Percentiles rank a stretch among this genome's conserved stretches.
Conservation (phyloP, 2,329 filamentous ascomycete genomes). For the Purpureocillium takamizusanense region DNA sequence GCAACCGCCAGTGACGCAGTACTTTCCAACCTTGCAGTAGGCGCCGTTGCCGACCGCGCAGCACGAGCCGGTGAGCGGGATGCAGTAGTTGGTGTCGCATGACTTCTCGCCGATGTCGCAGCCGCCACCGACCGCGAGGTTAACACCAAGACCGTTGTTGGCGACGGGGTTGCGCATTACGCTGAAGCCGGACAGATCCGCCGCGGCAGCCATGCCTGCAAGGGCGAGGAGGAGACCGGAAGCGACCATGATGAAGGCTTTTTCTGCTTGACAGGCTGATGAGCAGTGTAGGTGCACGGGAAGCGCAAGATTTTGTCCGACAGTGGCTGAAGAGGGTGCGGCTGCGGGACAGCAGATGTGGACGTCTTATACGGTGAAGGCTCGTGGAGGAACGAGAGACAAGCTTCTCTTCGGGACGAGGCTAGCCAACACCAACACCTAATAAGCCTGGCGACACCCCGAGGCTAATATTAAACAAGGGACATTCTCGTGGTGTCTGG, state of each 20-base stretch:
- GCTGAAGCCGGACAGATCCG: conserved; percentile 4
- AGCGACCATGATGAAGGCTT: conserved; percentile 12
- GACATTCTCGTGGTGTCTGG: not conserved
- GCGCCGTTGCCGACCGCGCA: conserved; percentile 9
- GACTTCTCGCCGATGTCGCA: conserved; percentile 12
- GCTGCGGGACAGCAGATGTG: not conserved
- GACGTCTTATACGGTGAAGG: not conserved
- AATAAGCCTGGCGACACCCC: not conserved
- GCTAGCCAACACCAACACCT: not conserved
- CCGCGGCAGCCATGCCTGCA: conserved; percentile 13
- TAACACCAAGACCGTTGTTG: conserved; percentile 8
- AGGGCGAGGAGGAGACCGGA: conserved; percentile 16
- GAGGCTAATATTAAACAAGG: not conserved
- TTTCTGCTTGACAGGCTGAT: not conserved
- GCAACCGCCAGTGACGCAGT: conserved; percentile 14
- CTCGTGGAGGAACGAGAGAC: not conserved
- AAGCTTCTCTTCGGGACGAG: not conserved
- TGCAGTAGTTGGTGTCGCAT: conserved; percentile 21
- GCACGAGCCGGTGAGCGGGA: conserved; percentile 18
- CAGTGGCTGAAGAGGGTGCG: not conserved
- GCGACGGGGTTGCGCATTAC: conserved; percentile 6
- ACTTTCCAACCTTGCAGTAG: conserved; percentile 6
- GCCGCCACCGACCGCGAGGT: conserved; percentile 8
- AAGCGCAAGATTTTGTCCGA: not conserved
- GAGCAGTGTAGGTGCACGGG: not conserved